These are phyloP conservation scores for Talaromyces ruber DNA, from an alignment of 495 filamentous ascomycete genomes.

Conservation along the genomic window DNA sequence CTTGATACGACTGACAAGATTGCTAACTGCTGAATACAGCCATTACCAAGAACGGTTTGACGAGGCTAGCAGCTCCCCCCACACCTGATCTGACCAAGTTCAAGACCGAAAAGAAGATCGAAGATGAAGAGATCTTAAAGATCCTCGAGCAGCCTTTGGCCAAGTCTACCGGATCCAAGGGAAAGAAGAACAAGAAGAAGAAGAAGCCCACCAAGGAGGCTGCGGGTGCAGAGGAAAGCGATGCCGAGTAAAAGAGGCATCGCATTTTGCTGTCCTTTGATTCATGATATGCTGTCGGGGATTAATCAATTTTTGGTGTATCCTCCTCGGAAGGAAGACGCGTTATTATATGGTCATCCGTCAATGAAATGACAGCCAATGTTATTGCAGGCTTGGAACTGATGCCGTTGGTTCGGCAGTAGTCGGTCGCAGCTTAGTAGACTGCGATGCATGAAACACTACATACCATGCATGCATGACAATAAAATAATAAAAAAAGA, in stretches of 20 bases:
- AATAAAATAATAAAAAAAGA: background rate
- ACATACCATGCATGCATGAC: background rate
- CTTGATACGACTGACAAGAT: conserved; percentile 10
- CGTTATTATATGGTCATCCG: background rate
- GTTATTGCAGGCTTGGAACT: background rate
- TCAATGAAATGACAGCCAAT: background rate
- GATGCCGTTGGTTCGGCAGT: background rate
- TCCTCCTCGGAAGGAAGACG: background rate
- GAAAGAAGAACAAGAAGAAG: conserved; percentile 80
- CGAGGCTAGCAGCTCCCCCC: conserved; percentile 69
- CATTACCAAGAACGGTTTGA: conserved; percentile 95
- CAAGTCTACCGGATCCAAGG: conserved; percentile 64
- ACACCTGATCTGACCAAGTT: conserved; percentile 63
- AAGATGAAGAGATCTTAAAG: conserved; percentile 87
- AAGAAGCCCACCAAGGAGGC: conserved; percentile 75
- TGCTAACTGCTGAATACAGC: conserved; percentile 41
- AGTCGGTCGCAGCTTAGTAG: background rate
- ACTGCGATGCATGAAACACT: background rate
- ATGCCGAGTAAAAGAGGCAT: conserved; percentile 43
- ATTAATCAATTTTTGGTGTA: background rate
- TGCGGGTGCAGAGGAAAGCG: conserved; percentile 40
- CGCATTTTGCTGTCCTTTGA: background rate
- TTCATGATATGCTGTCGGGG: background rate
- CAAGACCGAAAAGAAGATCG: conserved; percentile 96
- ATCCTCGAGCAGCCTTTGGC: conserved; percentile 81